Base-by-base conservation (phyloP, 495 filamentous ascomycete genomes). In the Neurospora discreta region DNA sequence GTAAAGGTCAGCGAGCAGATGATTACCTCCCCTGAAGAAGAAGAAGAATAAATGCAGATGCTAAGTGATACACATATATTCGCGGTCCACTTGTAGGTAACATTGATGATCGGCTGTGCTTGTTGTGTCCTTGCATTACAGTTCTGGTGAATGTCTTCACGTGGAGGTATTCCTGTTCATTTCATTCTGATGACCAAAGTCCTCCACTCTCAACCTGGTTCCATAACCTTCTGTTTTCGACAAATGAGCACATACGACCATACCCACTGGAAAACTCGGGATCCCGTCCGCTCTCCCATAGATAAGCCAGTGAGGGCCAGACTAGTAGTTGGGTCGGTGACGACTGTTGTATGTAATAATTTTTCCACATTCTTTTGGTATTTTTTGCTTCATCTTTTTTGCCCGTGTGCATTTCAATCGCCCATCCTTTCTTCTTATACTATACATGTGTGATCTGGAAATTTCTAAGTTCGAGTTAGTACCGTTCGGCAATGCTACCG, bases 271-370 rank as follows among this genome's bases (percentile, higher is more conserved):
- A 36, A 36, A 36, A 36, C 33, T 36, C 33, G 33, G 33, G 33
- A 36, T 36, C 33, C 33, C 33, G 33, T 36, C 33, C 33, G 33
- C 33, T 36, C 33, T 41, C 40, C 40, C 40, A 41, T 41, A 44
- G 42, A 44, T 44, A 44, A 44, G 9, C 42, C 40, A 41, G 40
- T 41, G 40, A 41, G 40, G 40, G 40, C 40, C 15, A 41, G 40
- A 79, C 75, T 77, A 81, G 77, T 79, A 81, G 72, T 76, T 74
- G 72, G 74, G 79, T 80, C 76, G 79, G 78, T 80, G 80, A 81
- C 78, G 76, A 81, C 75, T 81, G 78, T 79, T 79, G 79, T 80
- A 81, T 78, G 79, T 81, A n/a, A n/a, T n/a, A n/a, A n/a, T 78
- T 43, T 84, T 79, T 73, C 30, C 4, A 33, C 58, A 1, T 46